A percentile compares a stretch with the other conserved stretches of the same genome.
Conservation (phyloP, 345 rosid genomes). For the Theobroma cacao region DNA sequence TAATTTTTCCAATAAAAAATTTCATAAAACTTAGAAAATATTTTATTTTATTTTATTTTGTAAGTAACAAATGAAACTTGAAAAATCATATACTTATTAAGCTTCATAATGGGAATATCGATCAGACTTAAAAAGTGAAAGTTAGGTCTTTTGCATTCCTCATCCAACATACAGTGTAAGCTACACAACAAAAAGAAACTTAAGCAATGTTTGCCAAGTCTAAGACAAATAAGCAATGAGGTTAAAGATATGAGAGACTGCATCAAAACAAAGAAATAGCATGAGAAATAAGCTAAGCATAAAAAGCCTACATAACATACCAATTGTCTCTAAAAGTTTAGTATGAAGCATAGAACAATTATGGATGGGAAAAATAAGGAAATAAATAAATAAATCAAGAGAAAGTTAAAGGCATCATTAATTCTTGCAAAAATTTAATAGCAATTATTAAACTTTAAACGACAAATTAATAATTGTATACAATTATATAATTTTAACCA, state of each 20-base stretch:
- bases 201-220: constrained; percentile 5
- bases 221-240: constrained; percentile 16
- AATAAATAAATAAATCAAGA: not conserved
- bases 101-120: constrained; percentile 18
- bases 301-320: not conserved
- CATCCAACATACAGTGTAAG: constrained; percentile 82
- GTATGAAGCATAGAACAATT: not conserved
- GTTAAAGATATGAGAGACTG: constrained; percentile 1
- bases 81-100: constrained; percentile 13
- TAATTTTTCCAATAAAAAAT: too few relatives aligned
- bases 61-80: too few relatives aligned
- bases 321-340: not conserved
- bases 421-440: too few relatives aligned
- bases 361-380: not conserved
- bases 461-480: too few relatives aligned
- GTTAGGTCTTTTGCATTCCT: constrained; percentile 95
- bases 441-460: too few relatives aligned
- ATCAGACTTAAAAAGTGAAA: constrained; percentile 78
- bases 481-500: too few relatives aligned
- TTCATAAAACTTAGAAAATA: too few relatives aligned
- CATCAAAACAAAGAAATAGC: not conserved
- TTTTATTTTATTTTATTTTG: too few relatives aligned
- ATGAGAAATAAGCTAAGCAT: not conserved
- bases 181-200: constrained; percentile 40
- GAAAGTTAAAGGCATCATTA: not conserved